These are phyloP conservation scores for Penicillium flavigenum DNA, from an alignment of 495 filamentous ascomycete genomes.

Conservation along the genomic window DNA sequence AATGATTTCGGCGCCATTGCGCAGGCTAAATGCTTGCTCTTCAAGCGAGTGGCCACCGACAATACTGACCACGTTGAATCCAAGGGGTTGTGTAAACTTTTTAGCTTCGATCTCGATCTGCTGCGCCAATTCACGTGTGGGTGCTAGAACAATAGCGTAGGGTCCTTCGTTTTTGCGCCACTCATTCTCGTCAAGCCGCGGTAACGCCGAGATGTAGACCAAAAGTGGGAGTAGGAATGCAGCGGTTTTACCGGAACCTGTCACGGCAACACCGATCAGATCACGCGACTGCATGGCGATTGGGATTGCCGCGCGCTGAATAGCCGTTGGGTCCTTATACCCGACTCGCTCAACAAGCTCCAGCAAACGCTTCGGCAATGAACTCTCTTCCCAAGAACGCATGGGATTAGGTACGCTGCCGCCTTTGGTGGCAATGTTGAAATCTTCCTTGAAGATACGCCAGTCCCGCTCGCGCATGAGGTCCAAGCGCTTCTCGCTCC, in stretches of 20 bases:
- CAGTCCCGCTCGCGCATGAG: conserved; percentile 98
- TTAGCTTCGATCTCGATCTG: conserved; percentile 95
- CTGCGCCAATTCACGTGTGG: conserved; percentile 97
- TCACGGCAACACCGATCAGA: conserved; percentile 96
- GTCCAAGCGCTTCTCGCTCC: conserved; percentile 93
- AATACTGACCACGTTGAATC: conserved; percentile 94
- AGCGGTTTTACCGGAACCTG: conserved; percentile 98
- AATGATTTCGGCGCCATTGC: conserved; percentile 98
- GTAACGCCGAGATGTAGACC: conserved; percentile 94
- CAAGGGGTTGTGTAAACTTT: conserved; percentile 88
- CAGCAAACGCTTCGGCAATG: conserved; percentile 74
- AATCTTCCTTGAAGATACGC: conserved; percentile 99
- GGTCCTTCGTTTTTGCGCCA: conserved; percentile 86
- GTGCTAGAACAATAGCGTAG: conserved; percentile 93
- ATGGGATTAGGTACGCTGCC: conserved; percentile 93
- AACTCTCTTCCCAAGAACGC: conserved; percentile 90
- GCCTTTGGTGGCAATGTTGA: conserved; percentile 91
- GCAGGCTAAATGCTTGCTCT: conserved; percentile 87
- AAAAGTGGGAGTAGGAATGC: conserved; percentile 91
- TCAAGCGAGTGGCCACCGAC: conserved; percentile 96
- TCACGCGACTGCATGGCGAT: conserved; percentile 92
- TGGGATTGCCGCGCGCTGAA: conserved; percentile 92
- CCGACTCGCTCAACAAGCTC: conserved; percentile 83
- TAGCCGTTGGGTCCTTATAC: conserved; percentile 89
- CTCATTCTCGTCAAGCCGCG: conserved; percentile 77